Conservation (phyloP, 1,284 basidiomycete genomes). For the Ganoderma lucidum region DNA sequence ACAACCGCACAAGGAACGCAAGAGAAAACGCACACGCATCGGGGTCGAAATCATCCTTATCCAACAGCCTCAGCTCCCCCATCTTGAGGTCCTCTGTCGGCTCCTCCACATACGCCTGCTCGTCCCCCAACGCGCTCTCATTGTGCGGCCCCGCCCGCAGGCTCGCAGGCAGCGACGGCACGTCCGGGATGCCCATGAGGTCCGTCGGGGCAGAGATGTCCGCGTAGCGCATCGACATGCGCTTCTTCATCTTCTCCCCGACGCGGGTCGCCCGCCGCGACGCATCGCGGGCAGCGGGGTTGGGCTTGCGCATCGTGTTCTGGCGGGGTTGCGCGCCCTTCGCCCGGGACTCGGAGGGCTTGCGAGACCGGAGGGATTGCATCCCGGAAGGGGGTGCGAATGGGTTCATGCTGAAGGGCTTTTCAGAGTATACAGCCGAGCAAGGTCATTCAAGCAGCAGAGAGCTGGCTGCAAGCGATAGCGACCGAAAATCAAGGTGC, state of each 20-base stretch:
- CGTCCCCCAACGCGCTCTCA: conserved; percentile 30
- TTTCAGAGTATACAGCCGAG: not conserved
- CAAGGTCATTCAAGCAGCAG: no score
- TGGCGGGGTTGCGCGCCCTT: conserved; percentile 36
- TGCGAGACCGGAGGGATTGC: conserved; percentile 72
- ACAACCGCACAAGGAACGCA: not conserved
- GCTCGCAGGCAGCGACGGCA: conserved; percentile 53
- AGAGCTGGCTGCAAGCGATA: no score
- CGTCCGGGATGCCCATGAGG: conserved; percentile 56
- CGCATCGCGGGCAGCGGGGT: conserved; percentile 28
- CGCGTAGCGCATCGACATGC: conserved; percentile 91
- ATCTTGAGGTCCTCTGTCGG: conserved; percentile 54
- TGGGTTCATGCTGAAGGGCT: not conserved
- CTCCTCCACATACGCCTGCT: conserved; percentile 48
- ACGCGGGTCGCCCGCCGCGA: conserved; percentile 73
- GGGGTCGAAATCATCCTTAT: conserved; percentile 81
- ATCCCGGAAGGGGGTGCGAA: conserved; percentile 43
- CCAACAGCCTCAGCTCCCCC: conserved; percentile 71
- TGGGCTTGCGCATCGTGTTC: conserved; percentile 27
- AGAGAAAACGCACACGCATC: conserved; percentile 72
- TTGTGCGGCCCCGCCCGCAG: conserved; percentile 36
- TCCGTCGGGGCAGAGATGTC: conserved; percentile 76
- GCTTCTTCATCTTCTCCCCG: conserved; percentile 93
- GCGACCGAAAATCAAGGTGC: no score
- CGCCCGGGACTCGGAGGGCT: conserved; percentile 54